Evolutionary conservation across 2,329 filamentous ascomycete species (phyloP), one percentile per base, ranked within the genome.

Genomic region (Zymoseptoria crescenta): DNA sequence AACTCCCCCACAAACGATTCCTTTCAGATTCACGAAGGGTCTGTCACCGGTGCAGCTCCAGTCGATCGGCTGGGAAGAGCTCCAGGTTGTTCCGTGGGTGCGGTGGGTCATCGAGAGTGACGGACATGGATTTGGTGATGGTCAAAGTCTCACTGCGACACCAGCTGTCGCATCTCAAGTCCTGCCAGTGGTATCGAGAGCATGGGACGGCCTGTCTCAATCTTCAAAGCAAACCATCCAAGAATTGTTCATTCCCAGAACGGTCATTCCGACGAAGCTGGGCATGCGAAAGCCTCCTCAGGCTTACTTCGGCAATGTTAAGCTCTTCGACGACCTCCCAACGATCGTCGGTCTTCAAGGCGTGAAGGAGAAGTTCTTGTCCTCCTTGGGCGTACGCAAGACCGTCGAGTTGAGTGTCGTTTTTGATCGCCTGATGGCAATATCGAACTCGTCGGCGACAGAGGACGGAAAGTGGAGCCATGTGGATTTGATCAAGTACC

Each of bases 331-430:
- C 62, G 94, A 99, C 71, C 79, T 99, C 16, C 92, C 94, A 0
- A 86, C 87, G 10, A 85, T 97, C 1, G 83, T 87, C 64, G 85
- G 84, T 10, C 85, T 92, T 50, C 85, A 87, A 49, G 84, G 86
- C 30, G 83, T 96, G 10, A 97, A 96, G 71, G 93, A 97, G 52
- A 96, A 95, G 72, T 89, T 99, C 62, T 75, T 99, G 50, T 77
- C 82, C 2, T 83, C 89, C 1, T 79, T 99, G 30, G 93, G 94
- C 2, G 92, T 99, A 27, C 86, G 94, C 60, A 97, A 97, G 76
- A 99, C 94, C 0, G 87, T 99, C 20, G 94, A 99, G 66, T 78
- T 99, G 1, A 91, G 91, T 30, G 93, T 95, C 29, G 95, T 99
- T 29, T 97, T 99, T 68, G 88, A 89, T 24, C 83, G 93, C 51